Conservation (phyloP, 1,139 yeast species). For the Pichia sp. region DNA sequence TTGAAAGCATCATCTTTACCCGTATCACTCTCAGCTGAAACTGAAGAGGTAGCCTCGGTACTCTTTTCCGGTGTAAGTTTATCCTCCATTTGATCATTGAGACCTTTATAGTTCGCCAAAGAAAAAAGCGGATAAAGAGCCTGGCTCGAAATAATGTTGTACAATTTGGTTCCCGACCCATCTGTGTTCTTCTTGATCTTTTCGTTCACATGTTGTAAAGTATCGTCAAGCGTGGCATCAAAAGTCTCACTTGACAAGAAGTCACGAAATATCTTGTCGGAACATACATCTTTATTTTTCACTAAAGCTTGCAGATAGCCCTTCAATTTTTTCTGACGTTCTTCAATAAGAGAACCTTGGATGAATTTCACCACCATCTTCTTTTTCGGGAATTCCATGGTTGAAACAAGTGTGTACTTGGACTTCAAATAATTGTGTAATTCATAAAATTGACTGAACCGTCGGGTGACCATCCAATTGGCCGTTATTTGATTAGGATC, state of each 20-base stretch:
- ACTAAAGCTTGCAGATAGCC: conserved; percentile 56
- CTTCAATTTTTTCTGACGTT: conserved; percentile 58
- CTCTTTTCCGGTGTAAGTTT: neutral
- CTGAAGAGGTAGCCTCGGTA: neutral
- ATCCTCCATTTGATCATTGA: conserved; percentile 5
- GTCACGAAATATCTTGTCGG: conserved; percentile 64
- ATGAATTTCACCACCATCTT: conserved; percentile 65
- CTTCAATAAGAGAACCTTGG: conserved; percentile 56
- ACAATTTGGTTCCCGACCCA: conserved; percentile 41
- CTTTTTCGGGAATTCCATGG: conserved; percentile 58
- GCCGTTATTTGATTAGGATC: conserved; percentile 50
- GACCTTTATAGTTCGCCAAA: neutral
- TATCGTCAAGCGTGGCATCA: conserved; percentile 37
- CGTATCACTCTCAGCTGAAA: neutral
- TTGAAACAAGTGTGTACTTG: conserved; percentile 48
- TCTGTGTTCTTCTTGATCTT: conserved; percentile 29
- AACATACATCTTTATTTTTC: conserved; percentile 63
- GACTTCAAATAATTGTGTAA: conserved; percentile 61
- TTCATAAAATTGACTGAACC: conserved; percentile 78
- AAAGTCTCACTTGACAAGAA: conserved; percentile 75
- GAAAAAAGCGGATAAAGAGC: conserved; percentile 19
- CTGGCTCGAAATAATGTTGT: conserved; percentile 40
- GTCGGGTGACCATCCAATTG: conserved; percentile 85
- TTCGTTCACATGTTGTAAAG: conserved; percentile 18
- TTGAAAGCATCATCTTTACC: neutral